Evolutionary conservation across 2,329 filamentous ascomycete genomes (phyloP).

Genomic region (Aureobasidium melanogenum): DNA sequence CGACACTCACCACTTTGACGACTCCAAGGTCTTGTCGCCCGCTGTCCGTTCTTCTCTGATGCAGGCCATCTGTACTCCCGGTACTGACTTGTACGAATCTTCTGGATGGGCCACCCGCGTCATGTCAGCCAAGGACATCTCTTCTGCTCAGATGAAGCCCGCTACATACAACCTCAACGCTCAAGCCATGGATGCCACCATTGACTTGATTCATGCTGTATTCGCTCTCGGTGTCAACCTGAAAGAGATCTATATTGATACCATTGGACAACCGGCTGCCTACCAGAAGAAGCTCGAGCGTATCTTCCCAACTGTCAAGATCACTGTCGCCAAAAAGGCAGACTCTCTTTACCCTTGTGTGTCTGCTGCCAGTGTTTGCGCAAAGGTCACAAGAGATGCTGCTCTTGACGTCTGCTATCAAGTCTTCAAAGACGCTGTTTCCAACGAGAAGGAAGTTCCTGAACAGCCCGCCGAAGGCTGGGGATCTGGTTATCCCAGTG

Average conservation of each 20-base stretch:
- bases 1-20: conserved; percentile 76
- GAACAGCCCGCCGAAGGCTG: conserved; percentile 44
- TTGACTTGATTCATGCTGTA: conserved; percentile 70
- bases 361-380: conserved; percentile 86
- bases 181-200: conserved; percentile 87
- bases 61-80: conserved; percentile 59
- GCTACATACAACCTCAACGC: conserved; percentile 82
- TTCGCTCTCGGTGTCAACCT: conserved; percentile 72
- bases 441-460: conserved; percentile 22
- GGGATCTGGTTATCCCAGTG: conserved; percentile 92
- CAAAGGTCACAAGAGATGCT: conserved; percentile 90
- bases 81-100: conserved; percentile 46
- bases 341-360: conserved; percentile 89
- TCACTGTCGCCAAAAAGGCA: conserved; percentile 60
- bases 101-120: conserved; percentile 80
- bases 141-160: conserved; percentile 64
- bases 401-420: conserved; percentile 73
- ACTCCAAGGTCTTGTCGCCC: conserved; percentile 85
- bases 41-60: conserved; percentile 66
- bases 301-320: conserved; percentile 62
- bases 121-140: conserved; percentile 78
- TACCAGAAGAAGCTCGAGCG: conserved; percentile 81
- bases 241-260: conserved; percentile 88
- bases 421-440: conserved; percentile 33
- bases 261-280: conserved; percentile 69